Evolutionary conservation across 2,329 filamentous ascomycete species (phyloP), one percentile per base, ranked within the genome.

Genomic region (Periglandula ipomoeae): DNA sequence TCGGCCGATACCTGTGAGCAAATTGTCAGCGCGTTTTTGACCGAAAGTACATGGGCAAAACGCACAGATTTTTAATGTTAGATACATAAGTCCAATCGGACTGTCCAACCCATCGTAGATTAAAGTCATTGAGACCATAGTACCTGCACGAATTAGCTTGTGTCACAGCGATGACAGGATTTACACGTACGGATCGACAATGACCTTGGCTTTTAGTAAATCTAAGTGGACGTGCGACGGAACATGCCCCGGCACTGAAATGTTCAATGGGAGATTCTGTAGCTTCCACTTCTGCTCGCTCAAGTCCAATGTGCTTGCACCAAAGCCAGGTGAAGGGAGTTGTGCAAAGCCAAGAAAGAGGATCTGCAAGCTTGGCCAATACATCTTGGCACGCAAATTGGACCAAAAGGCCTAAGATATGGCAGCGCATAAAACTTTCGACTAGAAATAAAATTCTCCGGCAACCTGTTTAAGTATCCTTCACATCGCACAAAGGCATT

Each of bases 161-260:
- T 13, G 10, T 2, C 4, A 19, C 17, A 26, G 3, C 37, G 47
- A 53, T 49, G 32, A 48, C 45, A 44, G 26, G 32, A 4, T 30
- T 17, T 6, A 43, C 24, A 47, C 55, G 22, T 50, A 56, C 53
- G 65, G 71, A 59, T 76, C 65, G 49, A 69, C 70, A 53, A 81
- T 81, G 3, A 78, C 67, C 6, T 72, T 63, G 20, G 72, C 73
- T 22, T 70, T 69, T 38, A 69, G 70, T 1, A 84, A 65, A 57
- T 84, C 79, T 13, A 84, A 60, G 60, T 83, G 78, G 1, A 70
- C 77, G 45, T 82, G 76, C 0, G 76, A 80, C 2, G 79, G 79
- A 4, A 81, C 67, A 20, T 66, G 66, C 2, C 70, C 79, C 1
- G 76, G 73, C 2, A 81, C 72, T 0, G 53, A 53, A 19, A 56